A percentile compares a stretch with the other conserved stretches of the same genome.
Conservation (phyloP, 2,329 filamentous ascomycete species). For the Aureobasidium pullulans region DNA sequence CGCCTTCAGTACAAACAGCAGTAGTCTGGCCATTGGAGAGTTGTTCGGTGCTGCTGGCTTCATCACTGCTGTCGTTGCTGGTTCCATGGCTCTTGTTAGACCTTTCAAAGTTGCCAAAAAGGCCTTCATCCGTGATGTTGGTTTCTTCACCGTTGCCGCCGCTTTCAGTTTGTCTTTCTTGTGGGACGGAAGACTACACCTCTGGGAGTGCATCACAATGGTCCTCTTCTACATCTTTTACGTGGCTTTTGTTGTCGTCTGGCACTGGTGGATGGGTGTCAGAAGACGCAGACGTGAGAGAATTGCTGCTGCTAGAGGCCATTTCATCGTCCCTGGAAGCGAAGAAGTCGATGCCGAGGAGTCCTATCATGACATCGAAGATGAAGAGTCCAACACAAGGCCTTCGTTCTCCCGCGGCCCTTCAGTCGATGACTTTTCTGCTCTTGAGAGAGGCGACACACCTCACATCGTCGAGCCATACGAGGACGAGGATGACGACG, state of each 20-base stretch:
- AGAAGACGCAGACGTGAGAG: conserved; percentile 55
- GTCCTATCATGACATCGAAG: conserved; percentile 47
- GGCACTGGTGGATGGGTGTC: conserved; percentile 78
- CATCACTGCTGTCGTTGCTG: conserved; percentile 92
- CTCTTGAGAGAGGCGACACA: conserved; percentile 47
- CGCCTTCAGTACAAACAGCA: conserved; percentile 93
- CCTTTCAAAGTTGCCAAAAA: conserved; percentile 87
- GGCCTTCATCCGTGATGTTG: conserved; percentile 85
- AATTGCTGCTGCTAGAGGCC: conserved; percentile 65
- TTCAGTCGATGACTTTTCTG: conserved; percentile 58
- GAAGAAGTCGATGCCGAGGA: conserved; percentile 53
- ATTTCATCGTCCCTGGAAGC: conserved; percentile 53
- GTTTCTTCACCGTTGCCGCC: conserved; percentile 84
- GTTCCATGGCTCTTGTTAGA: conserved; percentile 93
- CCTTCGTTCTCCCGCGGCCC: conserved; percentile 35
- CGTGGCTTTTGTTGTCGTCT: conserved; percentile 76
- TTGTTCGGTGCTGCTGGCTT: conserved; percentile 91
- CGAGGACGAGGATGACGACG: conserved; percentile 54
- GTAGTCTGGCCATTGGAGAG: conserved; percentile 93
- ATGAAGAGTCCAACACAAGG: conserved; percentile 35
- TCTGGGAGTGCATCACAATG: conserved; percentile 90
- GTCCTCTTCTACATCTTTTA: conserved; percentile 88
- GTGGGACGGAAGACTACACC: conserved; percentile 70
- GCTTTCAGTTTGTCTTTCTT: conserved; percentile 82
- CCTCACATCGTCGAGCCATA: conserved; percentile 47